These are phyloP conservation scores for Marasmius oreades DNA, from an alignment of 1,284 basidiomycete species.

Conservation along the genomic window DNA sequence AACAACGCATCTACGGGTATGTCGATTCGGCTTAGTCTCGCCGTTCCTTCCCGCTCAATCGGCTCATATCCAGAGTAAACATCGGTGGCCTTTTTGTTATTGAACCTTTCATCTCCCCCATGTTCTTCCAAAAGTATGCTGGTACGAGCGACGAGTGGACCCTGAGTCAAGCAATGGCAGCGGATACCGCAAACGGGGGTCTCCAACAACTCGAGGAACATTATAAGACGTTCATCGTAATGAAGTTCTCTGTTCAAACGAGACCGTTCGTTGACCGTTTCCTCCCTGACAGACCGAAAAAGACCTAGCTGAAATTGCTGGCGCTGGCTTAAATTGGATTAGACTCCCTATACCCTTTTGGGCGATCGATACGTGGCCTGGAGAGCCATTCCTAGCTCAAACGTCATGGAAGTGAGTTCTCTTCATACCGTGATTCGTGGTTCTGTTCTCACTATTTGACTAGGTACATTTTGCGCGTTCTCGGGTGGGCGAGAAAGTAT, in stretches of 20 bases:
- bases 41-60: no score
- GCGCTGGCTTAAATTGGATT: conserved; percentile 64
- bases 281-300: conserved; percentile 57
- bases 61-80: conserved; percentile 41
- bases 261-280: background rate
- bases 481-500: conserved; percentile 73
- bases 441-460: background rate
- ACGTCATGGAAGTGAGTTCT: conserved; percentile 40
- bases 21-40: conserved; percentile 16
- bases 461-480: conserved; percentile 56
- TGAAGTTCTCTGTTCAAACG: conserved; percentile 21
- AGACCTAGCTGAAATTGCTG: conserved; percentile 78
- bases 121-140: conserved; percentile 45
- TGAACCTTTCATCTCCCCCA: conserved; percentile 66
- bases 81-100: conserved; percentile 51
- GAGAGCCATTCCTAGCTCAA: conserved; percentile 45
- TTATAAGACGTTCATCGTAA: conserved; percentile 70
- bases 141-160: conserved; percentile 58
- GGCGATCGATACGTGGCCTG: conserved; percentile 55
- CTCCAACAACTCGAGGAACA: conserved; percentile 63
- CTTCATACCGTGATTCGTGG: background rate
- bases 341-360: conserved; percentile 69
- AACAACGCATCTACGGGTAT: conserved; percentile 61
- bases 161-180: conserved; percentile 39
- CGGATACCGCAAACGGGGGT: conserved; percentile 46